Conservation (phyloP, 768 basidiomycete genomes). For the Coprinopsis strossmayeri region DNA sequence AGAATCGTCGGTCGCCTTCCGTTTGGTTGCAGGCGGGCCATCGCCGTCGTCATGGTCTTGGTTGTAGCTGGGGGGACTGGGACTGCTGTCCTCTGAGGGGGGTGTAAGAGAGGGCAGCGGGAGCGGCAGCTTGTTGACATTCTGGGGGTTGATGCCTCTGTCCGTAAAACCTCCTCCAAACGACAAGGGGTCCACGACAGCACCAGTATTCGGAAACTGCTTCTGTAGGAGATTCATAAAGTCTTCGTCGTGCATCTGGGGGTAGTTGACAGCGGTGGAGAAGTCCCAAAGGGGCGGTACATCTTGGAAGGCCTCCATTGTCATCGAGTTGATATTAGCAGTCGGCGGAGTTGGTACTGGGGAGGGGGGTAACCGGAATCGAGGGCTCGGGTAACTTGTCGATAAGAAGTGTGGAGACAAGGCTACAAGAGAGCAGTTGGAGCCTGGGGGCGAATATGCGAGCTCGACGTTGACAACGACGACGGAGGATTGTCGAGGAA, state of each 20-base stretch:
- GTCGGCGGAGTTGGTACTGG: slow-evolving; percentile 4
- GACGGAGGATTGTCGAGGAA: slow-evolving; percentile 6
- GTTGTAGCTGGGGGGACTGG: slow-evolving; percentile 59
- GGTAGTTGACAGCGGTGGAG: slow-evolving; percentile 49
- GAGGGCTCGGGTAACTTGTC: slow-evolving; percentile 1
- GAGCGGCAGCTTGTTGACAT: slow-evolving; percentile 41
- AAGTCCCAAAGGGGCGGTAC: slow-evolving; percentile 62
- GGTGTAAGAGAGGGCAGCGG: slow-evolving; percentile 38
- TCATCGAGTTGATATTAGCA: slow-evolving; percentile 10
- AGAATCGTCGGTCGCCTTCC: slow-evolving; percentile 68
- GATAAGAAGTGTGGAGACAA: slow-evolving; percentile 1
- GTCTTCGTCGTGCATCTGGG: slow-evolving; percentile 67
- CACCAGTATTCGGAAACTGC: slow-evolving; percentile 45
- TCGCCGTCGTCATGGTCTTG: slow-evolving; percentile 33
- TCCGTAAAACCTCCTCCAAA: slow-evolving; percentile 25
- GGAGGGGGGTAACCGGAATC: slow-evolving; percentile 1
- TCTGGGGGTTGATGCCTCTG: slow-evolving; percentile 52
- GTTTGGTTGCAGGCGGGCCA: slow-evolving; percentile 50
- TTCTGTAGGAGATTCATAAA: slow-evolving; percentile 74
- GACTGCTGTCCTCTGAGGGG: slow-evolving; percentile 71
- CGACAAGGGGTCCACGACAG: slow-evolving; percentile 12
- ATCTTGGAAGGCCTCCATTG: slow-evolving; percentile 47
- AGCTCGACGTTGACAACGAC: slow-evolving; percentile 1
- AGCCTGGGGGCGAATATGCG: background rate
- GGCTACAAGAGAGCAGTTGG: background rate